Evolutionary conservation across 108 stramenopile genomes (phyloP).

Genomic region (Parmales sp.): DNA sequence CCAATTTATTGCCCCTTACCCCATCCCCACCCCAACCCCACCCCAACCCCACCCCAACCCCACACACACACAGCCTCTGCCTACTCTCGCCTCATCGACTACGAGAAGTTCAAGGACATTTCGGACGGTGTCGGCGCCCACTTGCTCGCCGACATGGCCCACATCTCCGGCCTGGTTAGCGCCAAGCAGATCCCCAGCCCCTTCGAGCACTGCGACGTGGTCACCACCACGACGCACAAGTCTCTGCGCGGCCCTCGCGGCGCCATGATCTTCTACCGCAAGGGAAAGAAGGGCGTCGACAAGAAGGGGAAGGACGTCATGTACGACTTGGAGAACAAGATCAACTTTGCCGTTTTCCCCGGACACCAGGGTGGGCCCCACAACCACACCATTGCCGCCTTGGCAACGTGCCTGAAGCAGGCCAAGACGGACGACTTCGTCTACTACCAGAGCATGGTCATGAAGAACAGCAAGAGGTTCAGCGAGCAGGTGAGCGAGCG

Average conservation of each 20-base stretch:
- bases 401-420: constrained; percentile 92
- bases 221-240: constrained; percentile 99
- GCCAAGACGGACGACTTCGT: constrained; percentile 81
- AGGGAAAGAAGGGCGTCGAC: constrained; percentile 65
- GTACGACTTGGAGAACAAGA: constrained; percentile 90
- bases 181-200: constrained; percentile 91
- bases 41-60: too few relatives aligned
- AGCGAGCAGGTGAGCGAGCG: too few relatives aligned
- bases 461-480: constrained; percentile 21
- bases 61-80: too few relatives aligned
- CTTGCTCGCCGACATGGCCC: constrained; percentile 98
- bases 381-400: constrained; percentile 98
- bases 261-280: constrained; percentile 99
- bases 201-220: constrained; percentile 96
- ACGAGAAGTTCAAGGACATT: constrained; percentile 90
- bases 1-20: too few relatives aligned
- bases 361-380: constrained; percentile 98
- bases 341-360: constrained; percentile 98
- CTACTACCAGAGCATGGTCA: constrained; percentile 78
- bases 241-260: constrained; percentile 97
- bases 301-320: constrained; percentile 91
- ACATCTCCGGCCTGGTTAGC: constrained; percentile 95
- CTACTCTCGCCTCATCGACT: constrained; percentile 96
- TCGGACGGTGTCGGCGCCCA: constrained; percentile 86
- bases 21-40: too few relatives aligned